Evolutionary conservation across 2,329 filamentous ascomycete genomes (phyloP), one percentile per base, ranked within the genome.

Genomic region (Chaetomium sp.): DNA sequence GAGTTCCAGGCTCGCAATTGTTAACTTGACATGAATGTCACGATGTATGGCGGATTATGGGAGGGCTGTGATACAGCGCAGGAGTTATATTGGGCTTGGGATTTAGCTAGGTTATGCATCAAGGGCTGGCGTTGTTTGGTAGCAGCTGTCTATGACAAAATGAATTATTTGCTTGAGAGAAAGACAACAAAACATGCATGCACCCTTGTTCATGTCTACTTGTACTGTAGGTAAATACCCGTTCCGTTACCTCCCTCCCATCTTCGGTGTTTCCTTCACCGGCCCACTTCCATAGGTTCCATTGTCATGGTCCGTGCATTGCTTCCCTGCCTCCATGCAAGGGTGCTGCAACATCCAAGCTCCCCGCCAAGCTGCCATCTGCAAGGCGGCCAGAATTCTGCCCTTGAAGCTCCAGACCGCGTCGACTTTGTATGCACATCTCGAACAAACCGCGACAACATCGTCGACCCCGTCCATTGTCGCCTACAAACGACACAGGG

Each of bases 401-500:
- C 71, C 67, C 59, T 62, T 65, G 33, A 64, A 68, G 65, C 68
- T 68, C 61, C 49, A 61, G 53, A 65, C 60, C 66, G 66, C 65
- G 66, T 67, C 58, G n/a, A n/a, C n/a, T n/a, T n/a, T n/a, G n/a
- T n/a, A n/a, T n/a, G n/a, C 58, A 9, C 60, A 67, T 45, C 51
- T 64, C 65, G 33, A 57, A 53, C 49, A 45, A 64, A 60, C 45
- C 66, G 64, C 69, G 66, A 72, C 70, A 67, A 69, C 67, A 54
- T 53, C 67, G 51, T 50, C 50, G 45, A 19, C 56, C 50, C 57
- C 51, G 25, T 60, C 63, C 51, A 67, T 69, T 66, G 64, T 70
- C 66, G 69, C 67, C 65, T 53, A 64, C 57, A 53, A 64, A 72
- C 50, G 57, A 54, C 57, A 57, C 62, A 69, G 90, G 89, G 87